phyloP scores from a whole-genome alignment of 306 rosid genomes.

The Glycine latifolia region DNA sequence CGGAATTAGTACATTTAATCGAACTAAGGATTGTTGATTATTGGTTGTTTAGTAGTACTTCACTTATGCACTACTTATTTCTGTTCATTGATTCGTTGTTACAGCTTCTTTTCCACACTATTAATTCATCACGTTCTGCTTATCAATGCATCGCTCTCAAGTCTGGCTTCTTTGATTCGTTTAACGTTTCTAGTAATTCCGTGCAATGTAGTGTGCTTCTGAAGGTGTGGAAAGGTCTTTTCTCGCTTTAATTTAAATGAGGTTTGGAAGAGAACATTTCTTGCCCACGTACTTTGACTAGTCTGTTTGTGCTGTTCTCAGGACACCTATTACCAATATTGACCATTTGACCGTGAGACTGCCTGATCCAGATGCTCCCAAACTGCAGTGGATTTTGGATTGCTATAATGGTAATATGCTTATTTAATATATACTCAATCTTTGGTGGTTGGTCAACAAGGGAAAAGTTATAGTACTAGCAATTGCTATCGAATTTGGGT shows the following conservation, averaged over 20 bases:
- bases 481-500: not conserved
- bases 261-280: conserved; percentile 10
- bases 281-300: conserved; percentile 53
- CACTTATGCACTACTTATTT: not conserved
- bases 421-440: not conserved
- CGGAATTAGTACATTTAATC: not conserved
- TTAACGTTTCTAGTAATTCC: conserved; percentile 58
- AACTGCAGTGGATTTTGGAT: conserved; percentile 83
- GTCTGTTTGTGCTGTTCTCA: conserved; percentile 87
- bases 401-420: conserved; percentile 70
- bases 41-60: not conserved
- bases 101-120: conserved; percentile 79
- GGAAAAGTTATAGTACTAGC: not conserved
- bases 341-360: conserved; percentile 75
- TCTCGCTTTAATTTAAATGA: not conserved
- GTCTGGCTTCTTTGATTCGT: conserved; percentile 76
- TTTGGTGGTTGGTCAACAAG: too few relatives aligned
- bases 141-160: conserved; percentile 72
- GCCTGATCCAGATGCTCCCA: conserved; percentile 74
- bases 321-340: conserved; percentile 79
- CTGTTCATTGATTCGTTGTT: not conserved
- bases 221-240: conserved; percentile 61
- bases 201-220: conserved; percentile 86
- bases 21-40: not conserved
- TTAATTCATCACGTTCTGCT: conserved; percentile 87